These are phyloP conservation scores for Paradendryphiella salina DNA, from an alignment of 2,329 filamentous ascomycete genomes.

Conservation along the genomic window DNA sequence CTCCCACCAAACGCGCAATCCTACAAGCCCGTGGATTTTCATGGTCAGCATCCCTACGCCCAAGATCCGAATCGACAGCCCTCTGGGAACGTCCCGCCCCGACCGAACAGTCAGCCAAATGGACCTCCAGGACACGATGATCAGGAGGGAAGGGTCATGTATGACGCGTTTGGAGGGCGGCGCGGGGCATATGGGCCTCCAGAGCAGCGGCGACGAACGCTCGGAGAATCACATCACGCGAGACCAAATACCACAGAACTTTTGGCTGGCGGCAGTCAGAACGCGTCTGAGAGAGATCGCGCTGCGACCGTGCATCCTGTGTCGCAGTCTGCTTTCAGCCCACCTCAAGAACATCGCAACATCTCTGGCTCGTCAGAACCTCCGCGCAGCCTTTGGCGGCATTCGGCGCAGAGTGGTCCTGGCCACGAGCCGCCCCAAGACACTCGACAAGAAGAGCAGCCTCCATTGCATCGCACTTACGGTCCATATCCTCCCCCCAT, in stretches of 20 bases:
- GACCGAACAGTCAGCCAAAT: conserved; percentile 48
- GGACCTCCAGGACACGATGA: conserved; percentile 32
- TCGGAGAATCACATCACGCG: conserved; percentile 43
- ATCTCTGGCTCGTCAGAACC: conserved; percentile 23
- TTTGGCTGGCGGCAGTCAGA: conserved; percentile 28
- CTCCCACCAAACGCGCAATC: conserved; percentile 37
- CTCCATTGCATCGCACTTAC: conserved; percentile 35
- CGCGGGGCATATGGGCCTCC: conserved; percentile 34
- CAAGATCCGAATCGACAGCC: conserved; percentile 35
- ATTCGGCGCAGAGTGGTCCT: conserved; percentile 31
- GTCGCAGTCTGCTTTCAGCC: conserved; percentile 45
- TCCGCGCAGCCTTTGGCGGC: conserved; percentile 39
- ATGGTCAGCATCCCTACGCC: conserved; percentile 39
- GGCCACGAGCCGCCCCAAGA: conserved; percentile 32
- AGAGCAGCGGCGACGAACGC: conserved; percentile 42
- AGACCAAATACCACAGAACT: conserved; percentile 42
- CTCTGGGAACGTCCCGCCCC: conserved; percentile 38
- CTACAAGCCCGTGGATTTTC: conserved; percentile 41
- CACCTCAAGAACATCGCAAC: conserved; percentile 36
- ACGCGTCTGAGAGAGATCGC: conserved; percentile 35
- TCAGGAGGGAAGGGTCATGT: conserved; percentile 26
- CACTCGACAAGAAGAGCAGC: conserved; percentile 37
- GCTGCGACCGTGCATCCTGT: conserved; percentile 48
- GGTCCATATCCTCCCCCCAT: conserved; percentile 35
- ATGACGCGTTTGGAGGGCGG: conserved; percentile 33